Conservation (phyloP, 2,329 filamentous ascomycete genomes). For the Trichocomaceae sp. region DNA sequence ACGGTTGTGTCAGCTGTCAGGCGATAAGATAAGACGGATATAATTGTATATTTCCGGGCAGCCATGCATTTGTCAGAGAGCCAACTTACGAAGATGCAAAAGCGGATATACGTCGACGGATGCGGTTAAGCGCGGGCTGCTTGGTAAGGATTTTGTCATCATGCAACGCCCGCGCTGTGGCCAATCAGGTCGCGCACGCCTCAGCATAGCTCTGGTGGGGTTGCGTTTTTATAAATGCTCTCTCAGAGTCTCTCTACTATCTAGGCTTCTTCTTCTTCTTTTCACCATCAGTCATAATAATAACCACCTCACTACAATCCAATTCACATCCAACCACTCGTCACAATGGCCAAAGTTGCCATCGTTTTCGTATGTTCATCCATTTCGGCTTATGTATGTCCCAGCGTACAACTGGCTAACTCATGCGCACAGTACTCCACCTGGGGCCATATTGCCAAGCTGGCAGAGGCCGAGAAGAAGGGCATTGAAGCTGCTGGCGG, state of each 20-base stretch:
- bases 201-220: background rate
- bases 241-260: too few species aligned
- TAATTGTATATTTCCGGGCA: background rate
- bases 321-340: conserved; percentile 4
- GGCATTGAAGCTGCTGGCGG: conserved; percentile 87
- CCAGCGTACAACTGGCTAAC: background rate
- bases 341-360: conserved; percentile 77
- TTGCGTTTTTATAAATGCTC: too few species aligned
- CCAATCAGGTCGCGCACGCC: conserved; percentile 2
- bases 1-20: too few species aligned
- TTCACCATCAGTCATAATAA: too few species aligned
- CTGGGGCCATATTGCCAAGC: conserved; percentile 79
- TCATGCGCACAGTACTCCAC: conserved; percentile 65
- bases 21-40: background rate
- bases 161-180: background rate
- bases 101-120: background rate
- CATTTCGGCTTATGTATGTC: conserved; percentile 4
- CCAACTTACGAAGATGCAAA: background rate
- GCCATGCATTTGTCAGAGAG: background rate
- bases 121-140: background rate
- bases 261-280: background rate
- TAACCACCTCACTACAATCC: background rate
- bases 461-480: conserved; percentile 84
- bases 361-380: conserved; percentile 71
- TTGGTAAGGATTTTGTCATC: conserved; percentile 14